Evolutionary conservation across 1,284 basidiomycete genomes (phyloP), one percentile per base, ranked within the genome.

Genomic region (Austroboletus olivaceoglutinosus): DNA sequence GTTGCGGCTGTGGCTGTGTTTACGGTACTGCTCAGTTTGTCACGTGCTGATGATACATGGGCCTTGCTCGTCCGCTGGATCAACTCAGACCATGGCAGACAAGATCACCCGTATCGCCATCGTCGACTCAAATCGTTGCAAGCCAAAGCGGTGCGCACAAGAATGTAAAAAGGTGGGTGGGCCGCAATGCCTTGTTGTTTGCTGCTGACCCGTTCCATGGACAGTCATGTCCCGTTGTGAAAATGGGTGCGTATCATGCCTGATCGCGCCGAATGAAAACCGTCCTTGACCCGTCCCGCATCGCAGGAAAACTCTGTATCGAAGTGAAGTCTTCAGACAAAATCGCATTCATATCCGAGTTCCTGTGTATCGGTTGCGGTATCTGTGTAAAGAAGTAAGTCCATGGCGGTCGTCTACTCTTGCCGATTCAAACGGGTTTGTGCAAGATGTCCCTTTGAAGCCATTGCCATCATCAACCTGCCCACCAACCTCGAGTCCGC

Each of bases 281-380:
- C 7, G 1, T 33, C 4, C 19, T 52, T 36, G 30, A 49, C 18
- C 18, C 1, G 13, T 27, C 5, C 23, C 29, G 33, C 23, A 50
- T 29, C 41, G 19, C 53, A 93, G 92, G 94, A 39, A 97, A 97
- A 74, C 78, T 98, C 25, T 98, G 95, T 80, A 98, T 98, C 63
- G 95, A 98, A 75, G 95, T 98, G 58, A 93, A 92, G 68, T 72
- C 93, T 15, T 81, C 86, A 15, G 91, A 96, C 75, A 96, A 95
- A 78, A 97, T 97, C 72, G 89, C 95, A 3, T 97, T 94, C 81
- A 89, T 98, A 73, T 98, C 95, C 27, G 94, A 98, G 72, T 93
- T 95, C 70, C 75, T 98, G 49, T 96, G 93, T 70, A 96, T 96
- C 58, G 93, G 93, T 65, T 98, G 94, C 72, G 94, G 94, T 89